Evolutionary conservation across 441 rosid species (phyloP), one percentile per base, ranked within the genome.

Genomic region (Pelargonium cotyledonis): DNA sequence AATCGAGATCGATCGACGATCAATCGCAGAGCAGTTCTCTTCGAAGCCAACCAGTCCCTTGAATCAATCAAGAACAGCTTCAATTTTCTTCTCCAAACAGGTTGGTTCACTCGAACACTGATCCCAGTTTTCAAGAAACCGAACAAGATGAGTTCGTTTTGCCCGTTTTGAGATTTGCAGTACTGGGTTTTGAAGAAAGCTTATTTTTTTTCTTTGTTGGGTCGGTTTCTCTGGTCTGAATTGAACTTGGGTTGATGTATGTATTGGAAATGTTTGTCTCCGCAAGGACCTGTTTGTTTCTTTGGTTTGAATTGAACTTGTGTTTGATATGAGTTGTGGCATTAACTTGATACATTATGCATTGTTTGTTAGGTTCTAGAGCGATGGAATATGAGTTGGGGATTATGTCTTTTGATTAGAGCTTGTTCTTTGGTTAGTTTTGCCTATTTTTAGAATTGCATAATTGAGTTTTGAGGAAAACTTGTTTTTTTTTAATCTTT

Each of bases 241-340:
- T 53, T 53, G 60, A 53, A 53, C 60, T 53, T 53, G 60, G 60
- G 60, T 53, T 6, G 15, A 53, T 53, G 60, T 6, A 6, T 53
- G 6, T 16, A 6, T 53, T n/a, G 19, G 8, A 6, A 53, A 53
- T 53, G 19, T 6, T 53, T 53, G 60, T 2, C 60, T 53, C 60
- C 9, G 2, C 5, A 49, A 49, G 16, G 55, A 11, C 15, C 55
- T 49, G n/a, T 49, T 49, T 14, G 55, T 14, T 49, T 49, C 55
- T 49, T 40, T 8, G 43, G 43, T 40, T 40, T 40, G 43, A 40
- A 40, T 40, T 40, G 43, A 40, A 40, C 10, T 40, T 40, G 43
- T 40, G 43, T 40, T 7, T 40, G 43, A 53, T 16, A 16, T 15
- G 8, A 53, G 60, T 15, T 53, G 18, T 6, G 15, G 18, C 60